A percentile compares a stretch with the other conserved stretches of the same genome.
Evolutionary conservation across 495 filamentous ascomycete species (phyloP).

Genomic region (Terfezia claveryi): DNA sequence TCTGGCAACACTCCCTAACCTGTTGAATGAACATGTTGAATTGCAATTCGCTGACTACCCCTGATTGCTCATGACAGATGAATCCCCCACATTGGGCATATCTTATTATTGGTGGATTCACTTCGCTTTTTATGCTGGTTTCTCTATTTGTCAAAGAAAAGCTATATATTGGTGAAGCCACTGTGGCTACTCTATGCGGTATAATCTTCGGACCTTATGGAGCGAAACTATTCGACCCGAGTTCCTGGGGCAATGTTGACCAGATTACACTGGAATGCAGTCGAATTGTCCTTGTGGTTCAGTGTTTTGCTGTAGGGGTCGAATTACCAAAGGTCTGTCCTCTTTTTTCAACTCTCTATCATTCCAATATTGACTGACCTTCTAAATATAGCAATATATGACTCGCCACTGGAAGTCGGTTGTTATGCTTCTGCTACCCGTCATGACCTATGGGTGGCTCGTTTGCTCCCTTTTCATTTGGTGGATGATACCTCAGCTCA

Average conservation of each 20-base stretch:
- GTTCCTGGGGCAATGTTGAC: slow-evolving; percentile 76
- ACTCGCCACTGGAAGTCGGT: slow-evolving; percentile 94
- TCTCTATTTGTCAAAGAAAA: slow-evolving; percentile 96
- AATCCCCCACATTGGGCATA: slow-evolving; percentile 96
- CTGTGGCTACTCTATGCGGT: slow-evolving; percentile 84
- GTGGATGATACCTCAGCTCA: slow-evolving; percentile 69
- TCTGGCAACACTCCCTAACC: too few relatives aligned
- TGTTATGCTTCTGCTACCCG: slow-evolving; percentile 64
- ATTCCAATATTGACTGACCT: not conserved
- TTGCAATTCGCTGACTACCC: too few relatives aligned
- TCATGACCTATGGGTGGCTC: slow-evolving; percentile 97
- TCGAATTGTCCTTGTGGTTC: slow-evolving; percentile 89
- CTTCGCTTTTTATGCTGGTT: slow-evolving; percentile 92
- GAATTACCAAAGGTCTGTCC: slow-evolving; percentile 57
- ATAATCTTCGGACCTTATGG: slow-evolving; percentile 95
- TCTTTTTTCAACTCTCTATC: not conserved
- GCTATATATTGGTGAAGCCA: slow-evolving; percentile 96
- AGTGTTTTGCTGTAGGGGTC: slow-evolving; percentile 98
- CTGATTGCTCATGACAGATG: slow-evolving; percentile 23
- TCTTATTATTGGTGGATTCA: slow-evolving; percentile 95
- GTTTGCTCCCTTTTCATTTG: slow-evolving; percentile 87
- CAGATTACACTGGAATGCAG: slow-evolving; percentile 94
- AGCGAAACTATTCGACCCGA: slow-evolving; percentile 71
- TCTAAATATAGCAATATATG: slow-evolving; percentile 48
- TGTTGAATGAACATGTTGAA: too few relatives aligned